A percentile compares a stretch with the other conserved stretches of the same genome.
Conservation (phyloP, 129 eudicot genomes). For the Pittosporum tobira region DNA sequence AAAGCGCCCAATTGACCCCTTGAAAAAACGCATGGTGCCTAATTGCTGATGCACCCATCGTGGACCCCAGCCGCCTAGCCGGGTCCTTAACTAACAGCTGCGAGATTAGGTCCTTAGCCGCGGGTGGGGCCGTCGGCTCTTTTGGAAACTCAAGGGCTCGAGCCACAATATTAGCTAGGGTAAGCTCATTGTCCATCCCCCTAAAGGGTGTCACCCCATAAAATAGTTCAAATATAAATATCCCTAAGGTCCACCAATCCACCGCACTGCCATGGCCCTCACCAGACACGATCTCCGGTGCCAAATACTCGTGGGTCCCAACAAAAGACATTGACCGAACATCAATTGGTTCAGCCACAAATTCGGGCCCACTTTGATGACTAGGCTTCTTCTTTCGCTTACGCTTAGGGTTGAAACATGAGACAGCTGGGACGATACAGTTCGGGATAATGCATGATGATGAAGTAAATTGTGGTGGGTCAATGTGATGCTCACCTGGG, state of each 20-base stretch:
- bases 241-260: slow-evolving; percentile 95
- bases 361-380: slow-evolving; percentile 46
- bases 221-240: slow-evolving; percentile 72
- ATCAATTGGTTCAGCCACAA: slow-evolving; percentile 79
- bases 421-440: slow-evolving; percentile 77
- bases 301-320: slow-evolving; percentile 94
- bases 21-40: slow-evolving; percentile 77
- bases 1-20: slow-evolving; percentile 83
- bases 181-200: slow-evolving; percentile 73
- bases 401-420: slow-evolving; percentile 69
- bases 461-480: slow-evolving; percentile 51
- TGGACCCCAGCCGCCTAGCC: slow-evolving; percentile 58
- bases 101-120: slow-evolving; percentile 59
- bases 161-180: slow-evolving; percentile 81
- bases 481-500: slow-evolving; percentile 15
- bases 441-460: slow-evolving; percentile 82
- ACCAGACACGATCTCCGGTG: slow-evolving; percentile 88
- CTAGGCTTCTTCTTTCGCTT: slow-evolving; percentile 64
- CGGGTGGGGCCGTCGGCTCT: slow-evolving; percentile 55
- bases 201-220: slow-evolving; percentile 84
- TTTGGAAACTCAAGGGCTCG: slow-evolving; percentile 90
- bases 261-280: slow-evolving; percentile 98
- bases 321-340: slow-evolving; percentile 92
- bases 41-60: slow-evolving; percentile 78
- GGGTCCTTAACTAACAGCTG: slow-evolving; percentile 84